Percentiles rank a stretch among this genome's conserved stretches.
These are phyloP conservation scores for Solanum hybrid DNA, from an alignment of 305 asterid genomes.

Conservation along the genomic window DNA sequence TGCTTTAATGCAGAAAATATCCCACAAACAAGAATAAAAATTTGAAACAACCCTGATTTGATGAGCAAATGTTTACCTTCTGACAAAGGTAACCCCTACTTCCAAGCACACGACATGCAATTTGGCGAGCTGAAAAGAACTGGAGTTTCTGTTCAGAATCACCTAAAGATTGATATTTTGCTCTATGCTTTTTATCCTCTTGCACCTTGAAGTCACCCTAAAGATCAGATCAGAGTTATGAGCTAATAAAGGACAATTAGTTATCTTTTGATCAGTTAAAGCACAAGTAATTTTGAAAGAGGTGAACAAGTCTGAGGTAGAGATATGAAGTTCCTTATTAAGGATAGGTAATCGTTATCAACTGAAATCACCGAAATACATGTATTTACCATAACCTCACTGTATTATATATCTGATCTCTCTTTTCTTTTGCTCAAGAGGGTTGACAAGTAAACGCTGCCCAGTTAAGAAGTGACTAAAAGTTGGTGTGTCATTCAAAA, in stretches of 20 bases:
- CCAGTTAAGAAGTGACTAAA: not conserved
- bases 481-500: not conserved
- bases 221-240: constrained; percentile 7
- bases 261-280: not conserved
- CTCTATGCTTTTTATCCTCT: constrained; percentile 89
- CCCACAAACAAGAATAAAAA: not conserved
- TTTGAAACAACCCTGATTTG: not conserved
- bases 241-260: not conserved
- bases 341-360: not conserved
- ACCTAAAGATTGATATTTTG: constrained; percentile 54
- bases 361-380: not conserved
- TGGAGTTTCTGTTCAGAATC: constrained; percentile 73
- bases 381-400: not conserved
- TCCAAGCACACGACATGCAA: constrained; percentile 92
- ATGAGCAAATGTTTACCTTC: constrained; percentile 40
- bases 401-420: not conserved
- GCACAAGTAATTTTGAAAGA: not conserved
- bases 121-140: constrained; percentile 88
- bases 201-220: constrained; percentile 89
- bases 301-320: not conserved
- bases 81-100: constrained; percentile 93
- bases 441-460: not conserved
- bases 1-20: constrained; percentile 3
- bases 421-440: not conserved
- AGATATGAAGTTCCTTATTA: not conserved